Evolutionary conservation across 1,139 yeast species (phyloP).

Genomic region (Komagataea norvegica): DNA sequence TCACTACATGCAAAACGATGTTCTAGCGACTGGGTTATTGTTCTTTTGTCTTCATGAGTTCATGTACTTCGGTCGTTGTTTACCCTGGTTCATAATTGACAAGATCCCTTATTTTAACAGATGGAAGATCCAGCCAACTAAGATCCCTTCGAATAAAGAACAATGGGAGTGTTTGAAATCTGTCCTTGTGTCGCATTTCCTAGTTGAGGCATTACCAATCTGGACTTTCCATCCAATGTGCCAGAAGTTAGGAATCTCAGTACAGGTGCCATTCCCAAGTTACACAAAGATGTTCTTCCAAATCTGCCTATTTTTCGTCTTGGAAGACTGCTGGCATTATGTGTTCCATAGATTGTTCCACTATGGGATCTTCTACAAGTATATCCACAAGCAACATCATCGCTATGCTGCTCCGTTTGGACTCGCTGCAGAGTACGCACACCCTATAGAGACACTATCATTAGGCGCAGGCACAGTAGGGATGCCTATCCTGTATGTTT

Average conservation of each 20-base stretch:
- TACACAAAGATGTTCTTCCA: slow-evolving; percentile 55
- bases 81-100: slow-evolving; percentile 83
- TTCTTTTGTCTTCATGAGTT: slow-evolving; percentile 72
- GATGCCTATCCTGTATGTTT: slow-evolving; percentile 70
- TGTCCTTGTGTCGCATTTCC: slow-evolving; percentile 76
- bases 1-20: slow-evolving; percentile 66
- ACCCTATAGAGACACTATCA: slow-evolving; percentile 86
- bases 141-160: slow-evolving; percentile 71
- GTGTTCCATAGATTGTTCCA: slow-evolving; percentile 90
- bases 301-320: slow-evolving; percentile 66
- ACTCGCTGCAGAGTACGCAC: slow-evolving; percentile 93
- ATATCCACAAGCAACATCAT: slow-evolving; percentile 94
- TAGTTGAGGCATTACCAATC: slow-evolving; percentile 92
- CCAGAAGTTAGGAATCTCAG: slow-evolving; percentile 65
- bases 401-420: slow-evolving; percentile 97
- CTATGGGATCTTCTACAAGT: slow-evolving; percentile 78
- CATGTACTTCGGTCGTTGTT: slow-evolving; percentile 77
- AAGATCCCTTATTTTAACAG: slow-evolving; percentile 67
- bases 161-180: slow-evolving; percentile 90
- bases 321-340: slow-evolving; percentile 96
- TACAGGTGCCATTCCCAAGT: slow-evolving; percentile 80
- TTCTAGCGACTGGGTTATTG: slow-evolving; percentile 77
- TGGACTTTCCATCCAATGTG: slow-evolving; percentile 95
- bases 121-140: slow-evolving; percentile 78
- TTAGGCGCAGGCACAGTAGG: slow-evolving; percentile 95